Evolutionary conservation across 495 filamentous ascomycete genomes (phyloP), one percentile per base, ranked within the genome.

Genomic region (Letharia columbiana): DNA sequence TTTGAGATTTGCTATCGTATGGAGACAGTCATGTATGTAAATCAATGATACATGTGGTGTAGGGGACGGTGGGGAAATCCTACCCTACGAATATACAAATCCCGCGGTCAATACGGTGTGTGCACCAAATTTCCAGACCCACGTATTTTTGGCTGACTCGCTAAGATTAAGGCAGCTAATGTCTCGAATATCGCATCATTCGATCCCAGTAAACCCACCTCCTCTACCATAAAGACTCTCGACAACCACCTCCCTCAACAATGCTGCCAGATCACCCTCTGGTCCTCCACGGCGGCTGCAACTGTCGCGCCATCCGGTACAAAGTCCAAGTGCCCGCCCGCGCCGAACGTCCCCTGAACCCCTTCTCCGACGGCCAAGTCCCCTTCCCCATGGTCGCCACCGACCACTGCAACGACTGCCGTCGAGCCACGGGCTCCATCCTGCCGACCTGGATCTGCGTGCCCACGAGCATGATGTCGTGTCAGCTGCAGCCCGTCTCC

Each of bases 241-340:
- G n/a, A 28, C n/a, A 28, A 50, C 47, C 3, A 12, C 3, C 20
- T 28, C 47, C 23, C 10, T 28, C 10, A 67, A 73, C 70, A 56
- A 63, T 71, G n/a, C 70, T 76, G 17, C 71, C 75, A 10, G 20
- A 39, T 11, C 41, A 67, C 33, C 40, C 68, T 17, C 57, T 73
- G 56, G 66, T 68, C 35, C 63, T 80, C 23, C 68, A 69, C 17
- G 78, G 77, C 47, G 71, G 77, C 56, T 80, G 78, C 72, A 76
- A 76, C 69, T 79, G 78, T 71, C 67, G 70, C 69, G 69, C 71
- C 1, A 76, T 80, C 67, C 69, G 68, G 33, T 80, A 79, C 71
- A 68, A 58, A 9, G 73, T 79, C 60, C 60, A 65, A 9, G 63
- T 75, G 56, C 73, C 74, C 41, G n/a, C 68, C 18, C 66, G 70